Evolutionary conservation across 108 stramenopile species (phyloP).

Genomic region (Parmales sp.): DNA sequence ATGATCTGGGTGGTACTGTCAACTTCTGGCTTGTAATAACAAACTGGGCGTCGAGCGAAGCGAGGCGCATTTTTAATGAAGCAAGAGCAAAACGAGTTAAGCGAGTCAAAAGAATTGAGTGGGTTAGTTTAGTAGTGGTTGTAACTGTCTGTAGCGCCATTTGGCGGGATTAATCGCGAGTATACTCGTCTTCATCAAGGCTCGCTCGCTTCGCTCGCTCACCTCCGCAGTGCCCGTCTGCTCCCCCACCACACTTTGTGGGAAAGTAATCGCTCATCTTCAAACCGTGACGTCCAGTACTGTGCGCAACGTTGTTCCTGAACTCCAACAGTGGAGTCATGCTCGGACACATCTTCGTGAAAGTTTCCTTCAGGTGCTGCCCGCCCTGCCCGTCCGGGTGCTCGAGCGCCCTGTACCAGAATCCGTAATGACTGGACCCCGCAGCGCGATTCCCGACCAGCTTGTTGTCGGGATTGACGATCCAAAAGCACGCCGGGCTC

Average conservation of each 20-base stretch:
- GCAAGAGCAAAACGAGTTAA: too few species aligned
- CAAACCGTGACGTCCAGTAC: slow-evolving; percentile 5
- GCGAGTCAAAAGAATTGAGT: too few species aligned
- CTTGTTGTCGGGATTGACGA: slow-evolving; percentile 27
- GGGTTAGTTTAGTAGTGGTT: too few species aligned
- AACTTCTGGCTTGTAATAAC: too few species aligned
- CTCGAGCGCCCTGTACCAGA: slow-evolving; percentile 9
- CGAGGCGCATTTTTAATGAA: too few species aligned
- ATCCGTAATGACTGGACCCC: slow-evolving; percentile 18
- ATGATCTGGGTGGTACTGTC: neutral
- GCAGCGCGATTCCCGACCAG: slow-evolving; percentile 32
- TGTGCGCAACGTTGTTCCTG: slow-evolving; percentile 10
- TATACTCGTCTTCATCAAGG: too few species aligned
- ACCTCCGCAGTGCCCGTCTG: neutral
- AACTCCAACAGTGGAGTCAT: neutral
- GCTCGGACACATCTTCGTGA: neutral
- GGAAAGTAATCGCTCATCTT: slow-evolving; percentile 14
- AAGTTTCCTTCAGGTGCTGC: neutral
- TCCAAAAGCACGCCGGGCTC: slow-evolving; percentile 24
- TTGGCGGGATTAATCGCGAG: too few species aligned
- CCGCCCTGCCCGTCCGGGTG: slow-evolving; percentile 12
- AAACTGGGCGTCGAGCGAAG: too few species aligned
- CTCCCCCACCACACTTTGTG: neutral
- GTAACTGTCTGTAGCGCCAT: too few species aligned
- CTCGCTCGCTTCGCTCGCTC: too few species aligned